phyloP scores from a whole-genome alignment of 2,329 filamentous ascomycete species.

The Bimuria novae-zelandiae region DNA sequence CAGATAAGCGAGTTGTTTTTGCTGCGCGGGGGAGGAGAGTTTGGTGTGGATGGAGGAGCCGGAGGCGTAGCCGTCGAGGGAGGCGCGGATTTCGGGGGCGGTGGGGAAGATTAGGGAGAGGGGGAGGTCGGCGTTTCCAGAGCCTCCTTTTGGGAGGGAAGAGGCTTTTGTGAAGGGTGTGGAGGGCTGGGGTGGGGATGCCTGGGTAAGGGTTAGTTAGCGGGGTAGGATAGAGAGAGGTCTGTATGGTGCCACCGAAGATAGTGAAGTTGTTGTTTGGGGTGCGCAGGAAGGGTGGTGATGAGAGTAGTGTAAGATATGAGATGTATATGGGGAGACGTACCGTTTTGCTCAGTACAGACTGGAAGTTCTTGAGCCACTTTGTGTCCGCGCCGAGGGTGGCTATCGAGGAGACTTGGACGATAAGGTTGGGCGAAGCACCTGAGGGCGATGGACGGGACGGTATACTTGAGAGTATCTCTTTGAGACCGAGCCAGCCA shows the following conservation, averaged over 20 bases:
- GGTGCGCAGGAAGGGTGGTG: no score
- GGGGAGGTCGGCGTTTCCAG: constrained; percentile 57
- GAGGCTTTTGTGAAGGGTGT: constrained; percentile 16
- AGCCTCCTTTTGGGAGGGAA: constrained; percentile 29
- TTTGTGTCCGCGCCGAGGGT: constrained; percentile 71
- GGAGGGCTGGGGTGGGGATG: constrained; percentile 6
- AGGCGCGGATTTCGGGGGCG: constrained; percentile 73
- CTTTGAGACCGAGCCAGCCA: constrained; percentile 74
- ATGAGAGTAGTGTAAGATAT: no score
- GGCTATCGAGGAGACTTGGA: constrained; percentile 80
- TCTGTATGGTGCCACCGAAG: no score
- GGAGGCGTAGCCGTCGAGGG: constrained; percentile 76
- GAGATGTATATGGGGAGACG: no score
- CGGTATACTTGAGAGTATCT: constrained; percentile 60
- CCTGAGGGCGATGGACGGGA: constrained; percentile 33
- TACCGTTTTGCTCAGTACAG: constrained; percentile 36
- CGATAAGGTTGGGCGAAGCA: constrained; percentile 50
- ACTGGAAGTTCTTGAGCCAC: constrained; percentile 68
- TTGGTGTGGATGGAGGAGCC: constrained; percentile 84
- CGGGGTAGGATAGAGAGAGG: no score
- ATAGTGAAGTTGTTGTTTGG: no score
- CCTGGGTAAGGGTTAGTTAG: no score
- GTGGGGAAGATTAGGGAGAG: constrained; percentile 83
- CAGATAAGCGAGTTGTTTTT: constrained; percentile 75
- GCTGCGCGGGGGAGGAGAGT: constrained; percentile 69